These are phyloP conservation scores for Helicocarpus griseus DNA, from an alignment of 2,329 filamentous ascomycete species.

Conservation along the genomic window DNA sequence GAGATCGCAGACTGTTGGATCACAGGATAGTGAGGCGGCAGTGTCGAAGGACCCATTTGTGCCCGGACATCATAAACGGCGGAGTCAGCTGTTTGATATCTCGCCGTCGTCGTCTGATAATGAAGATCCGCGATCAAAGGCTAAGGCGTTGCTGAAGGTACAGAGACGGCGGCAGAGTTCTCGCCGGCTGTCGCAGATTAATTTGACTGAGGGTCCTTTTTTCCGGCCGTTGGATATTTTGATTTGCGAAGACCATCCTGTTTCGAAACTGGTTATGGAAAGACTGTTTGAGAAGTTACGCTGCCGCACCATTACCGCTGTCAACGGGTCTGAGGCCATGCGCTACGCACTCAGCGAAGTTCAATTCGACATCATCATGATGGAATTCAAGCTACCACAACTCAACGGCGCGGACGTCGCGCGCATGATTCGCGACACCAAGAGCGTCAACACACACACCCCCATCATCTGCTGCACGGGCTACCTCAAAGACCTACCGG, in stretches of 20 bases:
- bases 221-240: conserved; percentile 89
- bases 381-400: conserved; percentile 90
- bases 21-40: conserved; percentile 75
- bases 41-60: conserved; percentile 54
- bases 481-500: conserved; percentile 93
- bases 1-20: conserved; percentile 85
- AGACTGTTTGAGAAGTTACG: conserved; percentile 89
- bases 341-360: conserved; percentile 93
- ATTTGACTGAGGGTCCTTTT: conserved; percentile 68
- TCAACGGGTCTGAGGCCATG: conserved; percentile 83
- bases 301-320: conserved; percentile 85
- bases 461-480: conserved; percentile 95
- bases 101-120: conserved; percentile 97
- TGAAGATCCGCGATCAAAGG: conserved; percentile 85
- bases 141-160: conserved; percentile 80
- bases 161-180: conserved; percentile 92
- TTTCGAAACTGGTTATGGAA: conserved; percentile 98
- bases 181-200: conserved; percentile 85
- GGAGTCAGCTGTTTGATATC: conserved; percentile 91
- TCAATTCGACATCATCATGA: conserved; percentile 97
- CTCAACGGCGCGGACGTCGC: conserved; percentile 93
- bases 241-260: conserved; percentile 95
- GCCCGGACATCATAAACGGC: conserved; percentile 70
- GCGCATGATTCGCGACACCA: conserved; percentile 94
- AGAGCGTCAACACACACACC: conserved; percentile 87